phyloP scores from a whole-genome alignment of 345 rosid species.

The Salix caprea region DNA sequence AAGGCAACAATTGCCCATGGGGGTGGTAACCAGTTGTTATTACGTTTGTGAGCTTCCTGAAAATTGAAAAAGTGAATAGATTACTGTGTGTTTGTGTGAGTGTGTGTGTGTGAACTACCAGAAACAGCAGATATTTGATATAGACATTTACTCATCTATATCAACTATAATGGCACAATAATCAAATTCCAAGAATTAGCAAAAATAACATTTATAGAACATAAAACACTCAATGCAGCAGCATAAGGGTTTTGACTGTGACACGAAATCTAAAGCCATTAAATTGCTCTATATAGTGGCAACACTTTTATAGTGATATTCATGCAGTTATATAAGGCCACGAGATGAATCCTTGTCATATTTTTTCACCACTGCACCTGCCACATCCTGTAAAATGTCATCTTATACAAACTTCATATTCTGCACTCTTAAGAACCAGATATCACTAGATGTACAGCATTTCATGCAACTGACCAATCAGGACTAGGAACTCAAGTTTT shows the following conservation, averaged over 20 bases:
- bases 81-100: not conserved
- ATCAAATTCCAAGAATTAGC: not conserved
- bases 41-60: slow-evolving; percentile 95
- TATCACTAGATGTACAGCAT: not conserved
- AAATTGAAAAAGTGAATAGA: slow-evolving; percentile 15
- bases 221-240: not conserved
- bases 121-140: too few relatives aligned
- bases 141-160: not conserved
- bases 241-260: not conserved
- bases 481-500: not conserved
- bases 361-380: not conserved
- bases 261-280: not conserved
- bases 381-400: not conserved
- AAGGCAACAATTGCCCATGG: slow-evolving; percentile 97
- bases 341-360: not conserved
- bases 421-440: not conserved
- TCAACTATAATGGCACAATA: not conserved
- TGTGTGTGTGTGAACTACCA: too few relatives aligned
- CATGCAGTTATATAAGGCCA: not conserved
- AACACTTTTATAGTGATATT: not conserved
- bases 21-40: slow-evolving; percentile 97
- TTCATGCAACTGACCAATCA: not conserved
- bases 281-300: not conserved
- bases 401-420: not conserved
- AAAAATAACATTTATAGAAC: not conserved